A percentile compares a stretch with the other conserved stretches of the same genome.
These are phyloP conservation scores for Aurifilum marmelostoma DNA, from an alignment of 2,329 filamentous ascomycete genomes.

Conservation along the genomic window DNA sequence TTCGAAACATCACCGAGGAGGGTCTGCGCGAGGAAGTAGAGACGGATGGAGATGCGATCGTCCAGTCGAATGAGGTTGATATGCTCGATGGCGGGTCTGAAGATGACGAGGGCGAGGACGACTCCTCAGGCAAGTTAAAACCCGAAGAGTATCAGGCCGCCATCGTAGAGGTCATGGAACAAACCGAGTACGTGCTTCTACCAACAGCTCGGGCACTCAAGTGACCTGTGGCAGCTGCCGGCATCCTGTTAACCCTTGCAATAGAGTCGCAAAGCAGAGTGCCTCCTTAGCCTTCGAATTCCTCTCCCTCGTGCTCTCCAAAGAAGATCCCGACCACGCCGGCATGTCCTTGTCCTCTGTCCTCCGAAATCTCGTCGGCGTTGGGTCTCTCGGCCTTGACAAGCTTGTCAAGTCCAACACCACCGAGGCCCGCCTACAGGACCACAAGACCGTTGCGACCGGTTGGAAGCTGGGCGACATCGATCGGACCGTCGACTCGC, in stretches of 20 bases:
- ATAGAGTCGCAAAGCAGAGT: constrained; percentile 57
- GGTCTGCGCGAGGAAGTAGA: constrained; percentile 67
- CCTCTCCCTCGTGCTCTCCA: constrained; percentile 81
- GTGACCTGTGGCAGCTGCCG: neutral
- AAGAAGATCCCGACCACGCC: constrained; percentile 73
- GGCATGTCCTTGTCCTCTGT: constrained; percentile 70
- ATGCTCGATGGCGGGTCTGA: constrained; percentile 50
- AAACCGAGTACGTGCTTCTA: constrained; percentile 55
- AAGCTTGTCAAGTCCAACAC: constrained; percentile 64
- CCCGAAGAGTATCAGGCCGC: constrained; percentile 50
- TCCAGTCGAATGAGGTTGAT: constrained; percentile 48
- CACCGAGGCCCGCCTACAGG: constrained; percentile 56
- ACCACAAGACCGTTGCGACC: constrained; percentile 59
- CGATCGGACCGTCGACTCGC: constrained; percentile 71
- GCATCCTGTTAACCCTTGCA: constrained; percentile 29
- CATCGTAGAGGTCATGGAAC: constrained; percentile 60
- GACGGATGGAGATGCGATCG: constrained; percentile 44
- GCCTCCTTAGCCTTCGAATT: constrained; percentile 77
- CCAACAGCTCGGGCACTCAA: neutral
- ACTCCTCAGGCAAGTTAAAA: constrained; percentile 45
- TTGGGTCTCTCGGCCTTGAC: constrained; percentile 74
- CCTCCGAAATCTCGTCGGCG: constrained; percentile 71
- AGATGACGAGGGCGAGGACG: constrained; percentile 46
- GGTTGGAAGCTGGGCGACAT: constrained; percentile 83
- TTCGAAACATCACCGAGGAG: constrained; percentile 77